Evolutionary conservation across 129 eudicot genomes (phyloP).

Genomic region (Centella asiatica): DNA sequence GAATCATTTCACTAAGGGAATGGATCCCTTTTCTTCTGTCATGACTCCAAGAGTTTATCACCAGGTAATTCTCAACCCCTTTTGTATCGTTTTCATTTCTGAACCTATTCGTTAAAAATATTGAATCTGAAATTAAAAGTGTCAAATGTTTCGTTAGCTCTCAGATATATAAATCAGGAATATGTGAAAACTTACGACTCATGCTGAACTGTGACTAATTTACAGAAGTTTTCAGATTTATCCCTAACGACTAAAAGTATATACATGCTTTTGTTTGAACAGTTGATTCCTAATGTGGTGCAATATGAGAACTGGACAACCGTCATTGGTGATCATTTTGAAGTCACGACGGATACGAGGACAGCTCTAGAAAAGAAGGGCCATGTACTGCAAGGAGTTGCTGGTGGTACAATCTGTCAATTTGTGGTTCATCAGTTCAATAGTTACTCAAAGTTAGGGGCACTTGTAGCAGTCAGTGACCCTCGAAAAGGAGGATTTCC

Average conservation of each 20-base stretch:
- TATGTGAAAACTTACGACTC: too few relatives aligned
- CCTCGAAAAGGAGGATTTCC: conserved; percentile 64
- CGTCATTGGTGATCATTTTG: conserved; percentile 38
- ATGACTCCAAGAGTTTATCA: conserved; percentile 46
- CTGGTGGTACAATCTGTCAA: conserved; percentile 44
- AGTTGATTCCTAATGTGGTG: conserved; percentile 45
- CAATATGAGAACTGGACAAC: conserved; percentile 57
- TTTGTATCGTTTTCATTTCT: not conserved
- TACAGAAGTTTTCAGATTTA: not conserved
- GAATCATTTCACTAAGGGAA: conserved; percentile 32
- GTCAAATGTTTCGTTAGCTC: too few relatives aligned
- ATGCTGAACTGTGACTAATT: too few relatives aligned
- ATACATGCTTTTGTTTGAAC: conserved; percentile 4
- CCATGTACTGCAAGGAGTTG: conserved; percentile 31
- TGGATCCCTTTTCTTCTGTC: conserved; percentile 55
- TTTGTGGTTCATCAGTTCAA: conserved; percentile 25
- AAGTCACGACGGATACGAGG: conserved; percentile 33
- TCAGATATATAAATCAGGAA: too few relatives aligned
- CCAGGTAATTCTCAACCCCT: conserved; percentile 21
- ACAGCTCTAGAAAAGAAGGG: conserved; percentile 31
- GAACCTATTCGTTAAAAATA: not conserved
- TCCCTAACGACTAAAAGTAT: too few relatives aligned
- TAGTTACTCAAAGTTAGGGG: conserved; percentile 2
- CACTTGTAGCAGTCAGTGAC: conserved; percentile 47
- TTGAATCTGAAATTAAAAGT: not conserved